Evolutionary conservation across 371 early-diverging fungal genomes (phyloP).

Genomic region (Mucor sp.): DNA sequence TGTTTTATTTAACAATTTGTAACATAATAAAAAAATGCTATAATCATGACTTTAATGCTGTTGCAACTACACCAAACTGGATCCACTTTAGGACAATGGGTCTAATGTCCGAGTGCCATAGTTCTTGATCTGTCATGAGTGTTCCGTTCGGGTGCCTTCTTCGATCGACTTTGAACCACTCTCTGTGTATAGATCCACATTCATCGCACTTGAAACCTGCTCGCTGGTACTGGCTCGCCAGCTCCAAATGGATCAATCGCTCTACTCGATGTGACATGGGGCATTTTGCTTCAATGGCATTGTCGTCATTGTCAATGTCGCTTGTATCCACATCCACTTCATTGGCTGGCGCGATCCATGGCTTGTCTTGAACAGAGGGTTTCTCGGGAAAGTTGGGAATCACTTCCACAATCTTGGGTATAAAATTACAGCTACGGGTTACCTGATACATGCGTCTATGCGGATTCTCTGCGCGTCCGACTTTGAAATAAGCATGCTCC

Average conservation of each 20-base stretch:
- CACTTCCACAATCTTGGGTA: constrained; percentile 48
- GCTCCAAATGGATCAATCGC: constrained; percentile 57
- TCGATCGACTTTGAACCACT: constrained; percentile 47
- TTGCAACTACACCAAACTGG: constrained; percentile 33
- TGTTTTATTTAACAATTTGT: not conserved
- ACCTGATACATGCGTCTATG: constrained; percentile 56
- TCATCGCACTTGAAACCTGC: constrained; percentile 35
- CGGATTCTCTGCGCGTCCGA: constrained; percentile 55
- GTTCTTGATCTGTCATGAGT: constrained; percentile 29
- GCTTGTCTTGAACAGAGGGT: constrained; percentile 18
- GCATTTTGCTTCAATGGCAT: constrained; percentile 28
- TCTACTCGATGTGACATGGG: constrained; percentile 54
- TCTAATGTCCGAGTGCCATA: constrained; percentile 24
- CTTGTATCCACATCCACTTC: constrained; percentile 25
- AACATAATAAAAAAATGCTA: not conserved
- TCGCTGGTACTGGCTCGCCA: constrained; percentile 27
- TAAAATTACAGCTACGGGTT: constrained; percentile 41
- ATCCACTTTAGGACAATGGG: constrained; percentile 40
- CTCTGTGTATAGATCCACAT: constrained; percentile 49
- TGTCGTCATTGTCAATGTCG: not conserved
- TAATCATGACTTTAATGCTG: not conserved
- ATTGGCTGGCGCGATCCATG: constrained; percentile 6
- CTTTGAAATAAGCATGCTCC: constrained; percentile 52
- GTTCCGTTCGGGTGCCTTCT: not conserved
- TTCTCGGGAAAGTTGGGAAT: constrained; percentile 35